phyloP scores from a whole-genome alignment of 257 asterid genomes.

The Petunia axillaris region DNA sequence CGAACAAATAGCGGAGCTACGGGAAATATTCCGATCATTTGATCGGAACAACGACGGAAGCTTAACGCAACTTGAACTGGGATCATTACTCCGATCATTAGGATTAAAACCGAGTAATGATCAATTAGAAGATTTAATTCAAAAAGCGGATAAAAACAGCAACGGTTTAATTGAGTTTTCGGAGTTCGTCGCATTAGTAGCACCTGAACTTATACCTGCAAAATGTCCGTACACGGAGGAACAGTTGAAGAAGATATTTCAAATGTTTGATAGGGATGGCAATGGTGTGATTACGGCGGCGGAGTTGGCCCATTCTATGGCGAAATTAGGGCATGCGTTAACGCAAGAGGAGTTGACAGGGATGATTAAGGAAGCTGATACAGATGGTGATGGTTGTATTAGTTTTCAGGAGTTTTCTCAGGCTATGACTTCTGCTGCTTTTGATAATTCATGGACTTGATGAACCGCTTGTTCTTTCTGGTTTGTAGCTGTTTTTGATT shows the following conservation, averaged over 20 bases:
- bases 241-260: conserved; percentile 62
- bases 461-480: not conserved
- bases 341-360: conserved; percentile 77
- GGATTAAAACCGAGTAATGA: conserved; percentile 71
- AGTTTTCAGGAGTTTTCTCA: conserved; percentile 67
- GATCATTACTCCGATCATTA: conserved; percentile 65
- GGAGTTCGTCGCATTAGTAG: conserved; percentile 74
- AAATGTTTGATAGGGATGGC: conserved; percentile 70
- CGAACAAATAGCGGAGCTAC: conserved; percentile 68
- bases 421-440: conserved; percentile 76
- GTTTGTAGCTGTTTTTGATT: not conserved
- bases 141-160: conserved; percentile 63
- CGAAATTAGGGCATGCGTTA: conserved; percentile 69
- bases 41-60: conserved; percentile 77
- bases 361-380: conserved; percentile 69
- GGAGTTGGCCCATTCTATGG: conserved; percentile 82
- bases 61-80: conserved; percentile 72
- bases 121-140: conserved; percentile 68
- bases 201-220: conserved; percentile 68
- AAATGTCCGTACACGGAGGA: conserved; percentile 76
- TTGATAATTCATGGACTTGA: conserved; percentile 74
- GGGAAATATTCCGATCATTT: conserved; percentile 74
- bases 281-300: conserved; percentile 73
- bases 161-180: conserved; percentile 79
- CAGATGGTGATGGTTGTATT: conserved; percentile 78